Conservation (phyloP, 805 yeast species). For the Saccharomycopsis sp. region DNA sequence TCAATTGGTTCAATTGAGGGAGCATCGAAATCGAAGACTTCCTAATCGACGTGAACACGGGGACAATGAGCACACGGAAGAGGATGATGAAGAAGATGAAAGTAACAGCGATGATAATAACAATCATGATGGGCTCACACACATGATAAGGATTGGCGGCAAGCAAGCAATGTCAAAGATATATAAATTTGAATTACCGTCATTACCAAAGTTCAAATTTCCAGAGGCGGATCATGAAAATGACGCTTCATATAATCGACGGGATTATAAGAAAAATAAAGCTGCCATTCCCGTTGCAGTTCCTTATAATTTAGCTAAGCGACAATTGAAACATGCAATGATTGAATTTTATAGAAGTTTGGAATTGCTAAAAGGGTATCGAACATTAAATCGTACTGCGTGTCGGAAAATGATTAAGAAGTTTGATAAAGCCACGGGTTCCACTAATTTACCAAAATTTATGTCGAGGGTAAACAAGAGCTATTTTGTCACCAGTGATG, state of each 20-base stretch:
- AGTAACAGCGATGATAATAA: constrained; percentile 1
- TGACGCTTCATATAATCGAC: constrained; percentile 30
- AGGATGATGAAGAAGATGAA: constrained; percentile 14
- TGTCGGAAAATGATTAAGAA: constrained; percentile 85
- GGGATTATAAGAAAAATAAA: constrained; percentile 41
- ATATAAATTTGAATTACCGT: constrained; percentile 36
- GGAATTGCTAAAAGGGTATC: constrained; percentile 62
- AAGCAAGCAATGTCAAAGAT: constrained; percentile 23
- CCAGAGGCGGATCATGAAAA: constrained; percentile 28
- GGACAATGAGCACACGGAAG: constrained; percentile 3
- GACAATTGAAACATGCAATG: constrained; percentile 61
- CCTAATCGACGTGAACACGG: no score
- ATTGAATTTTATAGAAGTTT: constrained; percentile 68
- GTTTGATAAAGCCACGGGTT: constrained; percentile 66
- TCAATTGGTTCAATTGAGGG: constrained; percentile 58
- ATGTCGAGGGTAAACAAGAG: constrained; percentile 50
- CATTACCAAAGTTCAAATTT: constrained; percentile 35
- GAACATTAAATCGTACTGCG: constrained; percentile 77
- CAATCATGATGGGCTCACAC: not conserved
- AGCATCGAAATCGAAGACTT: constrained; percentile 37
- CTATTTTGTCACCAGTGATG: constrained; percentile 57
- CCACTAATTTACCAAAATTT: constrained; percentile 39
- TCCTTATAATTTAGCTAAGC: constrained; percentile 50
- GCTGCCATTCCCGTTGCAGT: constrained; percentile 36
- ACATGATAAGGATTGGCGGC: not conserved